phyloP scores from a whole-genome alignment of 805 yeast species.

The Brettanomyces bruxellensis region DNA sequence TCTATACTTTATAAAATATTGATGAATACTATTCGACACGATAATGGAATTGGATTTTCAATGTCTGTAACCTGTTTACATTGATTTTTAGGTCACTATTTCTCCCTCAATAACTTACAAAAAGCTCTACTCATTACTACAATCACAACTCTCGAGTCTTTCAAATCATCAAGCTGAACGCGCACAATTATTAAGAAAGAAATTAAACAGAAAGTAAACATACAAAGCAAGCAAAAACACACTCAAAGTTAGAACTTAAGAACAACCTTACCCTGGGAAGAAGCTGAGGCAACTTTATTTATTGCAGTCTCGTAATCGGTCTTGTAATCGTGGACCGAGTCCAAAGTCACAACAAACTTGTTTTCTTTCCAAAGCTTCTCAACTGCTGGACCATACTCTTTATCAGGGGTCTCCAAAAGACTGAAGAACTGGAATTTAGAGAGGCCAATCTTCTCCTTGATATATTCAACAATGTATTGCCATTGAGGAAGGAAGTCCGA shows the following conservation, averaged over 20 bases:
- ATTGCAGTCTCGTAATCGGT: constrained; percentile 41
- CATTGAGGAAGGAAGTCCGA: constrained; percentile 18
- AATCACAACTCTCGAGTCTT: too few species aligned
- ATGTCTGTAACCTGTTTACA: too few species aligned
- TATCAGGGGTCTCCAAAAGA: constrained; percentile 4
- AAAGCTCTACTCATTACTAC: too few species aligned
- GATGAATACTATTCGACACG: background rate
- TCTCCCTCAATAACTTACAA: too few species aligned
- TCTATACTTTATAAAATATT: background rate
- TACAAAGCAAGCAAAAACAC: too few species aligned
- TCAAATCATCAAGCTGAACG: too few species aligned
- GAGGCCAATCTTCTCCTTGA: constrained; percentile 10
- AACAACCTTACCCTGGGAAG: constrained; percentile 64
- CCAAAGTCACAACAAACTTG: constrained; percentile 38
- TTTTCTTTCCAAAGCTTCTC: constrained; percentile 37
- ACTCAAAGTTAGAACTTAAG: constrained; percentile 12
- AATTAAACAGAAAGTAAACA: too few species aligned
- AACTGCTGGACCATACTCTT: constrained; percentile 20
- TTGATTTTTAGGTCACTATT: too few species aligned
- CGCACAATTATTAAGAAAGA: too few species aligned
- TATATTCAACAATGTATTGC: constrained; percentile 7
- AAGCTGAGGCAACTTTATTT: constrained; percentile 34
- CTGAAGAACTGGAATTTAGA: constrained; percentile 5
- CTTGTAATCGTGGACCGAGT: constrained; percentile 39
- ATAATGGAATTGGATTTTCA: too few species aligned